Evolutionary conservation across 208 protist species (phyloP), one percentile per base, ranked within the genome.

Genomic region (Leishmania mexicana): DNA sequence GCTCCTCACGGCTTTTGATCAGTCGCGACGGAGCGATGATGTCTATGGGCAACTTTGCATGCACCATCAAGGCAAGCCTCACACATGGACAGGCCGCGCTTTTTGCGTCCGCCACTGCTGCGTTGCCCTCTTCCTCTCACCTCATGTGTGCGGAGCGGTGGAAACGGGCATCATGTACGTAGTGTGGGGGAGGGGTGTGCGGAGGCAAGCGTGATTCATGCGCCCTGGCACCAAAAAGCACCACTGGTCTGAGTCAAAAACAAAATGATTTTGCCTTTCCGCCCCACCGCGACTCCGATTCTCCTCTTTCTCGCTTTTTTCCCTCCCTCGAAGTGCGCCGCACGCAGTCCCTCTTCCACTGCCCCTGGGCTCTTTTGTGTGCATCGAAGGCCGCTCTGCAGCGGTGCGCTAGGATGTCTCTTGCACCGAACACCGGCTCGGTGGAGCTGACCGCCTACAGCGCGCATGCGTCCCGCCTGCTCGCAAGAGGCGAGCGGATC

Each of bases 341-440:
- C 53, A n/a, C 57, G 28, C 3, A 7, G 57, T 62, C 13, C 51
- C 1, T 47, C 73, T 76, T 78, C 2, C 15, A 38, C 73, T 45
- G 3, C 49, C 73, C 6, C 24, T 7, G 57, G 21, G 5, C 8
- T 31, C 31, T 78, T 40, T 6, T 76, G 11, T 76, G 45, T 28
- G 31, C 35, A 11, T 76, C 49, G 62, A n/a, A 3, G 11, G 31
- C 45, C 58, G 24, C 35, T 62, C 5, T 38, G 42, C 40, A 74
- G 68, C 28, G 21, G 72, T 2, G 51, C 72, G 54, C 68, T 28
- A 49, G 38, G 13, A 97, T 97, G 94, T 95, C 92, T 19, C 86
- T 97, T 31, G 88, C 91, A 75, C 92, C 92, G 28, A 90, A 92
- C 80, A 97, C 94, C 19, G 92, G 91, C 76, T 84, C 92, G 3